A percentile compares a stretch with the other conserved stretches of the same genome.
Evolutionary conservation across 2,329 filamentous ascomycete genomes (phyloP).

Genomic region (Fusarium fracticaudum): DNA sequence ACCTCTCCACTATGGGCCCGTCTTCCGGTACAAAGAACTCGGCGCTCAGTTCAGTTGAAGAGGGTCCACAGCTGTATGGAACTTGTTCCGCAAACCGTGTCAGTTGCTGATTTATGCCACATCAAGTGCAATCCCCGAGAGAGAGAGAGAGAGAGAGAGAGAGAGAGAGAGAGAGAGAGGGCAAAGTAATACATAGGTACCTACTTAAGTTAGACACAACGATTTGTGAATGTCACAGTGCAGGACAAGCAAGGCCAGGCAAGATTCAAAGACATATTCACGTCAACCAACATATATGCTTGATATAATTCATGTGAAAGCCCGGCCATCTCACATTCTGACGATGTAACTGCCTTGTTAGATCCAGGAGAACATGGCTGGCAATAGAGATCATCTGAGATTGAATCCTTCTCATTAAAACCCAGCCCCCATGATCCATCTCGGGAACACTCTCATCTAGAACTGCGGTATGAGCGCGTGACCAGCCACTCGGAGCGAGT

Average conservation of each 20-base stretch:
- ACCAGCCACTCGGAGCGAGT: slow-evolving; percentile 12
- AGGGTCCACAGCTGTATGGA: slow-evolving; percentile 21
- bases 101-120: slow-evolving; percentile 35
- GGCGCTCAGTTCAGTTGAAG: slow-evolving; percentile 20
- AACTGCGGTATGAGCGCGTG: slow-evolving; percentile 27
- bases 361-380: neutral
- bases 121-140: slow-evolving; percentile 33
- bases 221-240: neutral
- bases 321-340: neutral
- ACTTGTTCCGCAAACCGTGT: slow-evolving; percentile 15
- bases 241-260: neutral
- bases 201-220: neutral
- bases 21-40: slow-evolving; percentile 23
- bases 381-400: slow-evolving; percentile 1
- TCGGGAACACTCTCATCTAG: neutral
- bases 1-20: slow-evolving; percentile 33
- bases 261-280: neutral
- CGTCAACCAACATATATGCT: neutral
- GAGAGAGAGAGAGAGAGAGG: slow-evolving; percentile 4
- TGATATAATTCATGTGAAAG: neutral
- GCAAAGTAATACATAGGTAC: neutral
- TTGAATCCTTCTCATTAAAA: slow-evolving; percentile 4
- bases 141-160: neutral
- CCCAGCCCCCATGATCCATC: neutral
- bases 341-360: neutral